These are phyloP conservation scores for Kwoniella sp. DNA, from an alignment of 768 basidiomycete species.

Conservation along the genomic window DNA sequence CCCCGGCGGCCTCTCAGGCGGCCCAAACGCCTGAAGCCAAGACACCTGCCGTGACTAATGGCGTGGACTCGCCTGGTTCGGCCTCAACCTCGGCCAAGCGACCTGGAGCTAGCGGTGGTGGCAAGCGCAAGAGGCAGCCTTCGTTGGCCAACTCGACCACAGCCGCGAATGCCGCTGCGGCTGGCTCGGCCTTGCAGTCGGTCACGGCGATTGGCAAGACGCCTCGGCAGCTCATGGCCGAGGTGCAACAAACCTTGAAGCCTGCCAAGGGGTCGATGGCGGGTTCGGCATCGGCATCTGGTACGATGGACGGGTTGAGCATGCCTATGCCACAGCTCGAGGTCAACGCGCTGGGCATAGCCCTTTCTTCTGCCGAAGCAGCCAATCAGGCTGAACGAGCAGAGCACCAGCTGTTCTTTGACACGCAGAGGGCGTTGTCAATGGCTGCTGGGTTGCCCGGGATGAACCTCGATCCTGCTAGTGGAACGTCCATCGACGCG, in stretches of 20 bases:
- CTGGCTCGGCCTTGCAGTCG: slow-evolving; percentile 8
- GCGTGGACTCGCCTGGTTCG: slow-evolving; percentile 1
- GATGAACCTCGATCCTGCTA: neutral
- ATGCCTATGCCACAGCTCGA: neutral
- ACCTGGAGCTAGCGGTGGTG: neutral
- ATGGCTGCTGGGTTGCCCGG: slow-evolving; percentile 6
- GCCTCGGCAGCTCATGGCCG: slow-evolving; percentile 16
- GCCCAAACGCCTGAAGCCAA: slow-evolving; percentile 15
- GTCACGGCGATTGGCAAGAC: slow-evolving; percentile 10
- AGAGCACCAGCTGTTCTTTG: slow-evolving; percentile 13
- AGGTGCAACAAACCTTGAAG: neutral
- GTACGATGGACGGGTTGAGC: neutral
- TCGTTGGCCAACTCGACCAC: neutral
- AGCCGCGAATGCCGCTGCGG: neutral
- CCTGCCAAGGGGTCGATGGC: neutral
- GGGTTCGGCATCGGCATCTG: neutral
- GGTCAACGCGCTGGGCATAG: slow-evolving; percentile 12
- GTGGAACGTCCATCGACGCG: slow-evolving; percentile 1
- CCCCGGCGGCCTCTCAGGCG: slow-evolving; percentile 5
- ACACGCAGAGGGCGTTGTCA: slow-evolving; percentile 1
- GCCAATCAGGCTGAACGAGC: slow-evolving; percentile 7
- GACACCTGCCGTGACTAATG: slow-evolving; percentile 1
- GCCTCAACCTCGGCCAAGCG: slow-evolving; percentile 13
- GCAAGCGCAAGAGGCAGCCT: slow-evolving; percentile 18
- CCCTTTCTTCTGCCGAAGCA: slow-evolving; percentile 2